phyloP scores from a whole-genome alignment of 306 rosid species.

The Ziziphus jujuba region DNA sequence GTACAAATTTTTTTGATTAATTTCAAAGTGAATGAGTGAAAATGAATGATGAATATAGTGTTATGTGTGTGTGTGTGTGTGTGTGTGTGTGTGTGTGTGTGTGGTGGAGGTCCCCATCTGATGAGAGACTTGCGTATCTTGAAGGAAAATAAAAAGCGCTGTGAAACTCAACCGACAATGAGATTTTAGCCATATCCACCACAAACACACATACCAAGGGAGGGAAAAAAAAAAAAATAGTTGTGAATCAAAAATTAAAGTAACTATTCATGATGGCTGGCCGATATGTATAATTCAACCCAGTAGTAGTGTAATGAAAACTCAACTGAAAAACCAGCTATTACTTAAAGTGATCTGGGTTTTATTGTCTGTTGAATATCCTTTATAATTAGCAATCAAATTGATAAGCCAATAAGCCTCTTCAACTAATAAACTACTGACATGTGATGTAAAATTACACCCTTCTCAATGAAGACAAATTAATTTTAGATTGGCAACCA shows the following conservation, averaged over 20 bases:
- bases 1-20: background rate
- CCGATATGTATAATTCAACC: background rate
- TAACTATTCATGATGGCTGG: background rate
- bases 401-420: background rate
- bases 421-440: background rate
- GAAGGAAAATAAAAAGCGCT: background rate
- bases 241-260: background rate
- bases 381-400: background rate
- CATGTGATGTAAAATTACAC: background rate
- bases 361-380: background rate
- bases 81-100: too few species aligned
- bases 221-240: background rate
- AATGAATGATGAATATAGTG: background rate
- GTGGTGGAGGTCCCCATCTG: background rate
- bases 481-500: too few species aligned
- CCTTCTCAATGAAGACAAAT: background rate
- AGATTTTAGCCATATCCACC: constrained; percentile 15
- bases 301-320: background rate
- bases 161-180: constrained; percentile 21
- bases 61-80: too few species aligned
- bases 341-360: constrained; percentile 9
- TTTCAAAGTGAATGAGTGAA: constrained; percentile 3
- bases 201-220: background rate
- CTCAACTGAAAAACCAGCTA: constrained; percentile 6
- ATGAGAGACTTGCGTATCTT: constrained; percentile 2